phyloP scores from a whole-genome alignment of 257 asterid species.

The Petunia axillaris region DNA sequence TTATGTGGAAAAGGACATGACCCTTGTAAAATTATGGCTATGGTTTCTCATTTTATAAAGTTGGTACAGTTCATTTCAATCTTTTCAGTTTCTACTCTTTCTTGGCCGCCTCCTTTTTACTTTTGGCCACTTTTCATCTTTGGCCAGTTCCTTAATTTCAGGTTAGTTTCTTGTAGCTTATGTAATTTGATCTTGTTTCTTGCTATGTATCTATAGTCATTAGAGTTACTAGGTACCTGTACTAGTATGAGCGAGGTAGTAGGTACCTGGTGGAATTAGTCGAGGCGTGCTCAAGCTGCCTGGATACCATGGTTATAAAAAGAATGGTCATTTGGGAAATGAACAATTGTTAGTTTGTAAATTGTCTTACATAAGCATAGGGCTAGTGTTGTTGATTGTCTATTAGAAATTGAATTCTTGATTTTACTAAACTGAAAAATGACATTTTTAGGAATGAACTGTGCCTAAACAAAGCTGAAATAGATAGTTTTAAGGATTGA shows the following conservation, averaged over 20 bases:
- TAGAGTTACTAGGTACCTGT: too few species aligned
- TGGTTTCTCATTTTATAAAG: slow-evolving; percentile 73
- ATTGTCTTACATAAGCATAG: neutral
- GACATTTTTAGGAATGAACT: neutral
- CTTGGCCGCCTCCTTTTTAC: slow-evolving; percentile 94
- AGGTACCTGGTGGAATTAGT: too few species aligned
- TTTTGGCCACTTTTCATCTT: slow-evolving; percentile 79
- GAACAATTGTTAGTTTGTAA: neutral
- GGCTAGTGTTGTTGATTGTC: neutral
- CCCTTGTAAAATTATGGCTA: slow-evolving; percentile 76
- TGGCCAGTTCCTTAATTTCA: slow-evolving; percentile 92
- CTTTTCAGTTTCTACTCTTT: slow-evolving; percentile 63
- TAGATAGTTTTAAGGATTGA: neutral
- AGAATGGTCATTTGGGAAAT: neutral
- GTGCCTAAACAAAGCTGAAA: neutral
- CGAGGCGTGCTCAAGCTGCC: too few species aligned
- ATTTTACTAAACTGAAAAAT: neutral
- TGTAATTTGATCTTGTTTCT: neutral
- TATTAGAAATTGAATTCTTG: slow-evolving; percentile 10
- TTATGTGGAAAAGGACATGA: slow-evolving; percentile 77
- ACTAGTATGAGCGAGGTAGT: too few species aligned
- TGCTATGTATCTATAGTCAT: neutral
- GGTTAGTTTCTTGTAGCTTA: slow-evolving; percentile 44
- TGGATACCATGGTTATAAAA: too few species aligned
- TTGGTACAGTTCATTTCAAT: slow-evolving; percentile 67